A percentile compares a stretch with the other conserved stretches of the same genome.
phyloP scores from a whole-genome alignment of 768 basidiomycete genomes.

The Macrolepiota fuliginosa region DNA sequence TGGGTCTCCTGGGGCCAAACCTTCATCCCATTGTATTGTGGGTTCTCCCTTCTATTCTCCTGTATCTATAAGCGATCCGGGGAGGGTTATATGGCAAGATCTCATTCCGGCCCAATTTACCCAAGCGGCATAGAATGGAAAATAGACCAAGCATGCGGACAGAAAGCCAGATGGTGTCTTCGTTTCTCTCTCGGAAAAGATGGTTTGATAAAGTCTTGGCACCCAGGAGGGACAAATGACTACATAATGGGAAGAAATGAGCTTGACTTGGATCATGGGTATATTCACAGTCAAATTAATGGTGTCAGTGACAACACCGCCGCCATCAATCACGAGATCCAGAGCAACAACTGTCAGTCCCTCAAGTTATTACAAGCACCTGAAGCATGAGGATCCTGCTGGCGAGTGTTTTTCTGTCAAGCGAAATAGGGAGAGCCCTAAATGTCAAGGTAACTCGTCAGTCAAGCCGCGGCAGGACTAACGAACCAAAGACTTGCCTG shows the following conservation, averaged over 20 bases:
- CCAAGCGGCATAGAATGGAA: neutral
- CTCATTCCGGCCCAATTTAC: neutral
- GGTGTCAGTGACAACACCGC: neutral
- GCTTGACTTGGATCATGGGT: neutral
- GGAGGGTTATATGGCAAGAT: neutral
- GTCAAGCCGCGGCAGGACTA: neutral
- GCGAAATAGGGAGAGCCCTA: neutral
- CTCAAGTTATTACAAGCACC: neutral
- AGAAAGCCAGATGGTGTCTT: neutral
- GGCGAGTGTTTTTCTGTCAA: neutral
- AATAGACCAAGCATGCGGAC: neutral
- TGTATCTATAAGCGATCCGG: neutral
- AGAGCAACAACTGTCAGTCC: neutral
- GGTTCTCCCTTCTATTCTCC: neutral
- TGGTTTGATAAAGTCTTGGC: neutral
- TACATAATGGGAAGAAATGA: neutral
- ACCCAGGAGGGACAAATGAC: neutral
- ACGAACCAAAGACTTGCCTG: neutral
- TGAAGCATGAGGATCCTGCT: neutral
- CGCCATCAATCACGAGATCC: neutral
- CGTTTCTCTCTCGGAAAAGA: neutral
- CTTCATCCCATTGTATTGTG: no score
- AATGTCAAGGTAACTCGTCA: neutral
- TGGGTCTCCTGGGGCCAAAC: no score
- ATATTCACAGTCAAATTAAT: neutral